phyloP scores from a whole-genome alignment of 2,329 filamentous ascomycete genomes.

The Seiridium unicorne region DNA sequence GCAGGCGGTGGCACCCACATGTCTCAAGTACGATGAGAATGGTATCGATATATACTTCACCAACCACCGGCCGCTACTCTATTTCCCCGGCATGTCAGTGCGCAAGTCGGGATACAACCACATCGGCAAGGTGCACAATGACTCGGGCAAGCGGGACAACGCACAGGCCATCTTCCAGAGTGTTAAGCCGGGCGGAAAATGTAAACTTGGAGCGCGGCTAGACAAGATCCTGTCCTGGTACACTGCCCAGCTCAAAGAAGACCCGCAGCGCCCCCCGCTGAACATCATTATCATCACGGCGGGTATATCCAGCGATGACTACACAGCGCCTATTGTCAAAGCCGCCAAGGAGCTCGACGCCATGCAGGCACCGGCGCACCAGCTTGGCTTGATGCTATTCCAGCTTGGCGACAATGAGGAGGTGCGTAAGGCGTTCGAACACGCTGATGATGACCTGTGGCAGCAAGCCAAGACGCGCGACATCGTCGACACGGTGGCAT shows the following conservation, averaged over 20 bases:
- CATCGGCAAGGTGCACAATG: constrained; percentile 18
- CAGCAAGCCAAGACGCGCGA: constrained; percentile 56
- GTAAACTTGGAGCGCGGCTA: constrained; percentile 17
- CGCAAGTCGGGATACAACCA: constrained; percentile 18
- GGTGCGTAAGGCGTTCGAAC: constrained; percentile 54
- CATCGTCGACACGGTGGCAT: constrained; percentile 74
- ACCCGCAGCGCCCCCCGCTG: constrained; percentile 42
- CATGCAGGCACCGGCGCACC: constrained; percentile 60
- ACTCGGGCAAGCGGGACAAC: constrained; percentile 21
- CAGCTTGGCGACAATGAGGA: constrained; percentile 64
- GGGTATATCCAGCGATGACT: constrained; percentile 64
- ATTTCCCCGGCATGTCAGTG: not conserved
- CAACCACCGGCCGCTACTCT: constrained; percentile 48
- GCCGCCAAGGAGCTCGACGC: constrained; percentile 61
- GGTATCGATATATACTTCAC: constrained; percentile 74
- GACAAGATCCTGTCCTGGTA: constrained; percentile 18
- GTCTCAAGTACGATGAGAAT: constrained; percentile 62
- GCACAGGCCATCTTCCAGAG: constrained; percentile 22
- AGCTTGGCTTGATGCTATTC: constrained; percentile 75
- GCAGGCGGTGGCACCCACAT: constrained; percentile 64
- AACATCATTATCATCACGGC: constrained; percentile 77
- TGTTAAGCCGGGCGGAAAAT: constrained; percentile 18
- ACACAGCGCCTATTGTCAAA: constrained; percentile 56
- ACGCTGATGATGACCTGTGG: constrained; percentile 61
- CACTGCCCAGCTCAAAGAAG: constrained; percentile 13